A percentile compares a stretch with the other conserved stretches of the same genome.
Conservation (phyloP, 352 stramenopile species). For the Phytophthora citrophthora region DNA sequence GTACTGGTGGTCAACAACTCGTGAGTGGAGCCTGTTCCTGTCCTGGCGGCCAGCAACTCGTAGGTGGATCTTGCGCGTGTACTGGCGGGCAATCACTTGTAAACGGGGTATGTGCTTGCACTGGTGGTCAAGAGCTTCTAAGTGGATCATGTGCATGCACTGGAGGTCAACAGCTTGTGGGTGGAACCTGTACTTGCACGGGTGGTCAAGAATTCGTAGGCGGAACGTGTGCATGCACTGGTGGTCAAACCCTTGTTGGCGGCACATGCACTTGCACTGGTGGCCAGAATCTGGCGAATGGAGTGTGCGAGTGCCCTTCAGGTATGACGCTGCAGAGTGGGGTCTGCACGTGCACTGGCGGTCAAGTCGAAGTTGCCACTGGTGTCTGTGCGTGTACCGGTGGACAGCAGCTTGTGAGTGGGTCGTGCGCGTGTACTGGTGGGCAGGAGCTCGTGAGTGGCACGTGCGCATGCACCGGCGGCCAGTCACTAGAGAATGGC, state of each 20-base stretch:
- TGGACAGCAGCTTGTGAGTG: not conserved
- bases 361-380: not conserved
- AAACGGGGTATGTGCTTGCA: not conserved
- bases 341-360: not conserved
- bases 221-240: not conserved
- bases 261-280: not conserved
- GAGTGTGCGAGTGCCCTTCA: not conserved
- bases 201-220: not conserved
- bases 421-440: too few relatives aligned
- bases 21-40: not conserved
- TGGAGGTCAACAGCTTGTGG: not conserved
- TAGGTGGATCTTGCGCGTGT: not conserved
- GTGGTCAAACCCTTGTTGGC: not conserved
- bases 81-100: not conserved
- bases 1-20: not conserved
- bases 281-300: not conserved
- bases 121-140: not conserved
- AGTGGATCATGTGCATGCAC: not conserved
- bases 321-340: not conserved
- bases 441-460: too few relatives aligned
- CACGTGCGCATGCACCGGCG: too few relatives aligned
- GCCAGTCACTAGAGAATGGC: too few relatives aligned
- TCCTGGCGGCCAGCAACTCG: not conserved
- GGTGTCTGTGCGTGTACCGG: slow-evolving; percentile 6
- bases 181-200: not conserved